Conservation (phyloP, 352 stramenopile species). For the Phytophthora pseudosyringae region DNA sequence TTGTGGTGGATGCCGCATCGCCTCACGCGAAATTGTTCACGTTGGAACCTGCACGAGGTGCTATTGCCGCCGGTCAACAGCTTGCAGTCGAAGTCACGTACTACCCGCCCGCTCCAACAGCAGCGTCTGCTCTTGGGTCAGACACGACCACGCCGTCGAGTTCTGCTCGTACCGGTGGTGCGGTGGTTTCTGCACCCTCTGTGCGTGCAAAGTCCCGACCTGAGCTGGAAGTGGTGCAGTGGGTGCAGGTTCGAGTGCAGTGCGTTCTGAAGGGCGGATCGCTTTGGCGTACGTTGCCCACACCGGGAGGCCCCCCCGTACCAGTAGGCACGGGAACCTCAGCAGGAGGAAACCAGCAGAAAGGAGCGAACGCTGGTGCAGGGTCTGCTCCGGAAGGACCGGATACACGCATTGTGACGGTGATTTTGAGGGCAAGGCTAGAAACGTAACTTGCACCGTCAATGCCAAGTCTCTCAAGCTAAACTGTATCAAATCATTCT, state of each 20-base stretch:
- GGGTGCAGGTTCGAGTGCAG: slow-evolving; percentile 48
- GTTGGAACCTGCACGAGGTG: slow-evolving; percentile 72
- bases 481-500: too few species aligned
- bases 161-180: slow-evolving; percentile 11
- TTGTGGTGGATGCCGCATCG: slow-evolving; percentile 59
- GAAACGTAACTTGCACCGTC: slow-evolving; percentile 16
- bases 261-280: slow-evolving; percentile 50
- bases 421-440: slow-evolving; percentile 25
- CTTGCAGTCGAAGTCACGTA: slow-evolving; percentile 65
- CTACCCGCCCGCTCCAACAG: slow-evolving; percentile 25
- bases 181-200: background rate
- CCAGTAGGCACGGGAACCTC: background rate
- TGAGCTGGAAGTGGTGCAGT: slow-evolving; percentile 44
- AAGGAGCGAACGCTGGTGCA: slow-evolving; percentile 23
- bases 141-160: slow-evolving; percentile 1
- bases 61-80: slow-evolving; percentile 59
- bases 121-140: slow-evolving; percentile 6
- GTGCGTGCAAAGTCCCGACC: slow-evolving; percentile 13
- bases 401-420: slow-evolving; percentile 23
- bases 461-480: background rate
- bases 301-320: background rate
- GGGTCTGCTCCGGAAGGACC: slow-evolving; percentile 2
- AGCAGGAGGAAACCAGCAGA: slow-evolving; percentile 6
- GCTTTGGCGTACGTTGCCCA: slow-evolving; percentile 39
- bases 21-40: slow-evolving; percentile 70